These are phyloP conservation scores for Boletus semigastroideus DNA, from an alignment of 1,284 basidiomycete genomes.

Conservation along the genomic window DNA sequence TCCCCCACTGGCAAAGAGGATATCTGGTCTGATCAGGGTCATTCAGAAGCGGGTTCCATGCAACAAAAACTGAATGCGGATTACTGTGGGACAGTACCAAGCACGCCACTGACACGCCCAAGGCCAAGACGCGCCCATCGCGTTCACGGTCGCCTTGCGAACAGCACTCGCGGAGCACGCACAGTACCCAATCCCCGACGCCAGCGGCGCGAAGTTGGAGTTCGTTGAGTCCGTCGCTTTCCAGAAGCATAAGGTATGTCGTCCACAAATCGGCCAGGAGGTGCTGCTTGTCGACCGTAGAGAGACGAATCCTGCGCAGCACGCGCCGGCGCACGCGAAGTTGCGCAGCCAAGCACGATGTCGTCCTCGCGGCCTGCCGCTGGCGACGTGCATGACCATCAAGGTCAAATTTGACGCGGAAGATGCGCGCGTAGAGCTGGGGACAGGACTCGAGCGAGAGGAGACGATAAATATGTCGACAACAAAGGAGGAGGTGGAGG, in stretches of 20 bases:
- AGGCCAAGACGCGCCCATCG: conserved; percentile 21
- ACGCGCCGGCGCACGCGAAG: conserved; percentile 43
- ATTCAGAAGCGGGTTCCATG: conserved; percentile 24
- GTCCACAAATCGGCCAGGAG: conserved; percentile 49
- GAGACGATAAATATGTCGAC: conserved; percentile 42
- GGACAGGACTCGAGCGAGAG: conserved; percentile 48
- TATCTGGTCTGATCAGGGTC: conserved; percentile 36
- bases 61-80: conserved; percentile 28
- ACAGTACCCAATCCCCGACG: conserved; percentile 37
- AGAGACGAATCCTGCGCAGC: conserved; percentile 43
- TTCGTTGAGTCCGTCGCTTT: conserved; percentile 46
- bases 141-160: conserved; percentile 4
- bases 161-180: conserved; percentile 20
- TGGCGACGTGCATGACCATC: conserved; percentile 38
- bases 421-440: conserved; percentile 63
- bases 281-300: conserved; percentile 31
- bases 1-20: conserved; percentile 31
- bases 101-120: conserved; percentile 35
- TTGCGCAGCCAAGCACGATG: conserved; percentile 48
- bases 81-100: conserved; percentile 38
- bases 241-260: conserved; percentile 50
- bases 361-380: conserved; percentile 30
- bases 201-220: conserved; percentile 39
- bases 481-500: conserved; percentile 44
- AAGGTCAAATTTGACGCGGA: conserved; percentile 54